Conservation (phyloP, 108 stramenopile genomes). For the Skeletonema marinoi region DNA sequence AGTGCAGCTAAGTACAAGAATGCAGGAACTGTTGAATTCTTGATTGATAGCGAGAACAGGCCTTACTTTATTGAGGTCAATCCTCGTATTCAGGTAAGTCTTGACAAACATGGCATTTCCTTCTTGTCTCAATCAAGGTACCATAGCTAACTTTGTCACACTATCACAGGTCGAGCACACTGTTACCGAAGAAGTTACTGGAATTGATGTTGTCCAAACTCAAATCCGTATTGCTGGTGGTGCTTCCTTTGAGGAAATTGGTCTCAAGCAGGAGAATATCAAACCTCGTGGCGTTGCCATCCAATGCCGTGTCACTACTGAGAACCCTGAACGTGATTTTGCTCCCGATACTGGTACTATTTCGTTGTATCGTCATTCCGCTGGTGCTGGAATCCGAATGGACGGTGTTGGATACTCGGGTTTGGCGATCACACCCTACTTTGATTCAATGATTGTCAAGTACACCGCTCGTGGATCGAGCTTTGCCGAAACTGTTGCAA, state of each 20-base stretch:
- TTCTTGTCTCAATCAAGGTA: not conserved
- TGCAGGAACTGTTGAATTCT: constrained; percentile 98
- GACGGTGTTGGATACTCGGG: constrained; percentile 84
- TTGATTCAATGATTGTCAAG: constrained; percentile 95
- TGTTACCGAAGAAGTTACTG: constrained; percentile 95
- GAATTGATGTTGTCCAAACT: constrained; percentile 92
- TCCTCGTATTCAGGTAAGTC: constrained; percentile 83
- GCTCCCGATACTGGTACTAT: constrained; percentile 90
- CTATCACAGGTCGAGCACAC: constrained; percentile 92
- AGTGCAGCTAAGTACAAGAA: constrained; percentile 91
- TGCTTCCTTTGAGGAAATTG: constrained; percentile 81
- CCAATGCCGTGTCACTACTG: constrained; percentile 94
- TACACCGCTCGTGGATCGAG: constrained; percentile 79
- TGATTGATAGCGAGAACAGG: constrained; percentile 78
- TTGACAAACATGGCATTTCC: not conserved
- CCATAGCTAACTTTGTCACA: not conserved
- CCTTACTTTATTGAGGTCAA: constrained; percentile 98
- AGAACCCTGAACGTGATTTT: constrained; percentile 86
- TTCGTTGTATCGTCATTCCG: constrained; percentile 78
- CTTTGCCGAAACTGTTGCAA: constrained; percentile 73
- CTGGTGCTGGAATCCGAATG: constrained; percentile 92
- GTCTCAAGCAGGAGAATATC: constrained; percentile 74
- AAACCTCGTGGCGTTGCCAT: constrained; percentile 84
- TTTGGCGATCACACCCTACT: constrained; percentile 85
- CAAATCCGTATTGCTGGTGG: constrained; percentile 94